Conservation (phyloP, 2,329 filamentous ascomycete species). For the Bisporella sp. region DNA sequence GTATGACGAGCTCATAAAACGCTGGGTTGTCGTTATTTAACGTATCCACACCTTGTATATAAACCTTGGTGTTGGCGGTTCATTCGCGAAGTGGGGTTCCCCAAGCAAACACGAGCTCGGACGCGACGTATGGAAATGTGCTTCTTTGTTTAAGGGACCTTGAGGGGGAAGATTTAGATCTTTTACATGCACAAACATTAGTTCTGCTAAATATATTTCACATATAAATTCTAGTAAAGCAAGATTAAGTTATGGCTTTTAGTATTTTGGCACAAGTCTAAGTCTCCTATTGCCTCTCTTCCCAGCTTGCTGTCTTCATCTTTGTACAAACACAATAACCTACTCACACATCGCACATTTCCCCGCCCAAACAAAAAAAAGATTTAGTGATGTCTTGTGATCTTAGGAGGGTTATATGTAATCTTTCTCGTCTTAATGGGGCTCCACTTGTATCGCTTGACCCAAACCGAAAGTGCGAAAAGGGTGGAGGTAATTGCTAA, state of each 20-base stretch:
- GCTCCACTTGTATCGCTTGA: conserved; percentile 99
- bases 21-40: no score
- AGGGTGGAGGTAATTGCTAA: conserved; percentile 72
- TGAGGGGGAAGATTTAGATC: no score
- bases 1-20: no score
- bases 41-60: no score
- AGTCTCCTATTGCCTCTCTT: conserved; percentile 16
- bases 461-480: conserved; percentile 86
- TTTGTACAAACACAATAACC: conserved; percentile 25
- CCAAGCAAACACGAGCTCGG: no score
- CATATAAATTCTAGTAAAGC: no score
- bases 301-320: conserved; percentile 18
- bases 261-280: conserved; percentile 27
- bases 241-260: not conserved
- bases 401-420: conserved; percentile 67
- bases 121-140: no score
- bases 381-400: conserved; percentile 18
- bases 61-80: no score
- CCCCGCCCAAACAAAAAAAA: conserved; percentile 17
- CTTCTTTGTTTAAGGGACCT: no score
- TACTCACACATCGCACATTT: conserved; percentile 24
- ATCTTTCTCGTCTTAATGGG: conserved; percentile 94
- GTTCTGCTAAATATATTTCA: no score
- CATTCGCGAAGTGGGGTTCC: no score
- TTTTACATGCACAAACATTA: no score